Evolutionary conservation across 2,329 filamentous ascomycete species (phyloP), one percentile per base, ranked within the genome.

Genomic region (Alternaria rosae): DNA sequence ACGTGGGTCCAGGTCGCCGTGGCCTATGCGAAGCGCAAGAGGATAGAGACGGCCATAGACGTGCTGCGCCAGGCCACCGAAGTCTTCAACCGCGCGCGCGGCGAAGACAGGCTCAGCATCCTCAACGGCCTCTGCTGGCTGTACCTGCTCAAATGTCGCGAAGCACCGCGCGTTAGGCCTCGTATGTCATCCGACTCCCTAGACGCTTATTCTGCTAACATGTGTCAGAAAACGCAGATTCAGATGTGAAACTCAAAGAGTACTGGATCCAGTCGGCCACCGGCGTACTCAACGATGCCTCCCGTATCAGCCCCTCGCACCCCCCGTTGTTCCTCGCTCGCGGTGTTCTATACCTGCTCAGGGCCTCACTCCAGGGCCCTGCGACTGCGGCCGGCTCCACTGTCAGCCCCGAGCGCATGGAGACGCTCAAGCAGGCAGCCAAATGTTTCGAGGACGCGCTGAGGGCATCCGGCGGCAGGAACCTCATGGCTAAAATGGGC

Each of bases 1-100:
- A 96, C 96, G 71, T 99, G 96, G 96, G 94, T 99, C 85, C 94
- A 93, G n/a, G 95, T 98, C 69, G 92, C 96, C 43, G 86, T 98
- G 61, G 94, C 94, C 50, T 99, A 99, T 76, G 94, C 95, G 42
- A 99, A 98, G 82, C 93, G 97, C 82, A 90, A 91, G 76, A 97
- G 97, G 82, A 88, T 95, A 65, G 94, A 97, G 76, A 92, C 95
- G 82, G 89, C 88, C 54, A 87, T 91, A 63, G 88, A 90, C 65
- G 88, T 91, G 57, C 80, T 91, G 69, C 88, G 89, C 52, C 91
- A 92, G 73, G 93, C 92, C 51, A 85, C 92, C 70, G 86, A 87
- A 63, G 92, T 91, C 70, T 88, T 93, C 72, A 86, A 85, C 58
- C 89, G 88, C 71, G 86, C 85, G 35, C 90, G 88, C 66, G 87